Conservation (phyloP, 2,329 filamentous ascomycete genomes). For the Colletotrichum tofieldiae region DNA sequence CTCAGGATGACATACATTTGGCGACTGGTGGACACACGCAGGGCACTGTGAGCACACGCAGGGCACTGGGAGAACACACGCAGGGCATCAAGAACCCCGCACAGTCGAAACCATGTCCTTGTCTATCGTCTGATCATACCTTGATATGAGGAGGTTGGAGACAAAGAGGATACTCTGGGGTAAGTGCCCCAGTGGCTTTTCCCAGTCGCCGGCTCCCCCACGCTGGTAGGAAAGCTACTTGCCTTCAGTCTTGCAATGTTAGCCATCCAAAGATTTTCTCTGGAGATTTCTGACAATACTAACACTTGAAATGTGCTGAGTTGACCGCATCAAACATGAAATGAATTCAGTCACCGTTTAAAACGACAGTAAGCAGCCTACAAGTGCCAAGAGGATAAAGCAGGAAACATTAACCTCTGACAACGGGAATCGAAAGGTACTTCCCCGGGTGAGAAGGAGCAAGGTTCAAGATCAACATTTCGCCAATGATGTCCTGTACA, state of each 20-base stretch:
- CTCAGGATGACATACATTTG: constrained; percentile 4
- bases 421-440: background rate
- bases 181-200: constrained; percentile 9
- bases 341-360: background rate
- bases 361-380: background rate
- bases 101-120: constrained; percentile 7
- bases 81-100: constrained; percentile 45
- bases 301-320: too few relatives aligned
- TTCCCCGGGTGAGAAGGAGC: background rate
- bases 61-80: constrained; percentile 42
- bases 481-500: constrained; percentile 17
- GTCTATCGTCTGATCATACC: constrained; percentile 20
- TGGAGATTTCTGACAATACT: too few relatives aligned
- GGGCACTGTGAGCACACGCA: constrained; percentile 43
- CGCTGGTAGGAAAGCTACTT: background rate
- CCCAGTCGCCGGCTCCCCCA: background rate
- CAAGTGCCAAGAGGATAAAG: background rate
- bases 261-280: background rate
- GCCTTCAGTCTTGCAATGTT: too few relatives aligned
- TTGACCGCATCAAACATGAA: background rate
- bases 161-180: constrained; percentile 36
- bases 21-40: constrained; percentile 14
- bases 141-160: background rate
- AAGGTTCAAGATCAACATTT: background rate
- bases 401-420: background rate